Evolutionary conservation across 2,329 filamentous ascomycete genomes (phyloP), one percentile per base, ranked within the genome.

Genomic region (Sporothrix pseudoabietina): DNA sequence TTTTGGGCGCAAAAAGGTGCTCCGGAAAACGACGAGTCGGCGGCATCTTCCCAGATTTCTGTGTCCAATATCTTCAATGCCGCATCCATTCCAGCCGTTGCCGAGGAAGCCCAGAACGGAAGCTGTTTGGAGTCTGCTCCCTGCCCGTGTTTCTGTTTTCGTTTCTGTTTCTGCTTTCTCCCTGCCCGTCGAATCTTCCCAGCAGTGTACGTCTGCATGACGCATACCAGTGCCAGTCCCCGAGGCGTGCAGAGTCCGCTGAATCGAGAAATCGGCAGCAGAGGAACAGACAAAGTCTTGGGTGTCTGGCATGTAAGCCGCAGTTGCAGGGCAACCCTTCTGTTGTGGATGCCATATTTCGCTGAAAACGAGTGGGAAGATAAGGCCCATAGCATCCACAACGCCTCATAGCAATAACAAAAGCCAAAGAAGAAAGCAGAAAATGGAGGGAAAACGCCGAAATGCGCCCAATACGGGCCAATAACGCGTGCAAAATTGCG

Each of bases 281-380:
- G 26, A 30, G 52, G 26, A 55, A 26, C 8, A 26, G 52, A 35
- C 35, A 4, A 30, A n/a, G 3, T 26, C 41, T 22, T 5, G 8
- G 22, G 9, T 22, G 26, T 35, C 44, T 54, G 66, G 66, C 16
- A 55, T 69, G 66, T 35, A 14, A 52, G 47, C 61, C 66, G 47
- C 66, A 16, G 66, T 69, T 69, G 66, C 66, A 54, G 47, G 66
- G 66, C 66, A 69, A 69, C 66, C 26, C 16, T 30, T 12, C n/a
- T 26, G 39, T 26, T 26, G 39, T 47, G 61, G 61, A 66, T 66
- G 61, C 61, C 61, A 30, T 41, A 26, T 55, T 55, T 55, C 52
- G 26, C 22, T 26, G 52, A 55, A 26, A 55, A 30, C 7, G 14
- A 30, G 9, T 52, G n/a, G 22, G 5, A 14, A 22, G 22, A 30